Evolutionary conservation across 495 filamentous ascomycete genomes (phyloP).

Genomic region (Tuber aestivum): DNA sequence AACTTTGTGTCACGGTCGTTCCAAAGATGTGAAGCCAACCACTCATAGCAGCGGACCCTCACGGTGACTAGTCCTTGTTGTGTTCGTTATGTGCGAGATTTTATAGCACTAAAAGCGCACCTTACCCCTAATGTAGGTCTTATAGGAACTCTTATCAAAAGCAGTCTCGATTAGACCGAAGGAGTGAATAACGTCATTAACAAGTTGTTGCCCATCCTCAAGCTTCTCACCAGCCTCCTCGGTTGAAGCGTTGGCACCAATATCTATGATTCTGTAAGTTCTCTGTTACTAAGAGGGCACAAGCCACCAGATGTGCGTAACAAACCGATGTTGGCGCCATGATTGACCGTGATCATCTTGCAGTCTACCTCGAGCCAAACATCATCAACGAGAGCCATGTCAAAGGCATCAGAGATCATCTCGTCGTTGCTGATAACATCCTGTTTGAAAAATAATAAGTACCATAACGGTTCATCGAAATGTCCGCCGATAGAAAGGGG

Average conservation of each 20-base stretch:
- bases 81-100: too few relatives aligned
- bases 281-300: slow-evolving; percentile 14
- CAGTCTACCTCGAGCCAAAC: slow-evolving; percentile 84
- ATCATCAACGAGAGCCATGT: slow-evolving; percentile 66
- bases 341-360: slow-evolving; percentile 64
- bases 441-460: slow-evolving; percentile 47
- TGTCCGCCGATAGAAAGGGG: neutral
- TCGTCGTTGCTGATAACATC: slow-evolving; percentile 87
- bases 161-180: slow-evolving; percentile 75
- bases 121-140: slow-evolving; percentile 73
- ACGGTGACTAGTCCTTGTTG: too few relatives aligned
- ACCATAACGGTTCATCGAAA: slow-evolving; percentile 5
- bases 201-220: slow-evolving; percentile 64
- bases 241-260: slow-evolving; percentile 93
- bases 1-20: too few relatives aligned
- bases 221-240: slow-evolving; percentile 69
- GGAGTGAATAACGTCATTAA: slow-evolving; percentile 90
- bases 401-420: slow-evolving; percentile 90
- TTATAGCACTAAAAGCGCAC: slow-evolving; percentile 9
- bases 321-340: slow-evolving; percentile 66
- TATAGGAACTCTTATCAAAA: slow-evolving; percentile 81
- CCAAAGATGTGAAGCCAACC: too few relatives aligned
- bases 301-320: slow-evolving; percentile 21
- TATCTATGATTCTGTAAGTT: slow-evolving; percentile 53
- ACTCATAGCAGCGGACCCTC: too few relatives aligned